Percentiles rank a stretch among this genome's conserved stretches.
These are phyloP conservation scores for Naegleria lovaniensis DNA, from an alignment of 208 protist species.

Conservation along the genomic window DNA sequence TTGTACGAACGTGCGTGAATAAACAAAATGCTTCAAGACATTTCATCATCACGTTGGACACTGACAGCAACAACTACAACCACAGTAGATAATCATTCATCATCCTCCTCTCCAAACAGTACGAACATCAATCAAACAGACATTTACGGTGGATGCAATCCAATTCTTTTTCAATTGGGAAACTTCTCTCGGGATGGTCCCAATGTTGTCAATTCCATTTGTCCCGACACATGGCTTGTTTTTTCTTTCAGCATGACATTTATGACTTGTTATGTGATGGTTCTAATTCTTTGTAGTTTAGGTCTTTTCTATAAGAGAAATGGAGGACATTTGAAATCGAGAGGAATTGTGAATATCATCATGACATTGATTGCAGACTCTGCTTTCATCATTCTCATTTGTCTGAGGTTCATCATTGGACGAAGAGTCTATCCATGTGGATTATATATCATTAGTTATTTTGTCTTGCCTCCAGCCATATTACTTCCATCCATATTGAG, in stretches of 20 bases:
- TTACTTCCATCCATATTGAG: not conserved
- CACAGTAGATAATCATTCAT: no score
- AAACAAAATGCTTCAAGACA: no score
- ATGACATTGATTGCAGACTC: not conserved
- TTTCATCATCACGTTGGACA: no score
- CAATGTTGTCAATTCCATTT: not conserved
- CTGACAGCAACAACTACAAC: no score
- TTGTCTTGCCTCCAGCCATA: not conserved
- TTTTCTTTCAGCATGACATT: not conserved
- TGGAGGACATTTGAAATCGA: not conserved
- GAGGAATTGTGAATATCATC: not conserved
- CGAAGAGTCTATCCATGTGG: not conserved
- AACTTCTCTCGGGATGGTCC: not conserved
- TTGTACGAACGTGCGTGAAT: no score
- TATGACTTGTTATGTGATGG: not conserved
- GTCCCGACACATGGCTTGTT: not conserved
- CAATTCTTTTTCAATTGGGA: not conserved
- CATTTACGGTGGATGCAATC: not conserved
- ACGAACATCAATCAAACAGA: no score
- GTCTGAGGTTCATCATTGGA: not conserved
- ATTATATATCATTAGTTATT: not conserved
- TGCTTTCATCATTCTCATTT: not conserved
- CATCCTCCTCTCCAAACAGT: no score
- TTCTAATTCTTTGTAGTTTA: not conserved
- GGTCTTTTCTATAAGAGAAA: not conserved